Evolutionary conservation across 2,329 filamentous ascomycete genomes (phyloP), one percentile per base, ranked within the genome.

Genomic region (Nectriaceae sp.): DNA sequence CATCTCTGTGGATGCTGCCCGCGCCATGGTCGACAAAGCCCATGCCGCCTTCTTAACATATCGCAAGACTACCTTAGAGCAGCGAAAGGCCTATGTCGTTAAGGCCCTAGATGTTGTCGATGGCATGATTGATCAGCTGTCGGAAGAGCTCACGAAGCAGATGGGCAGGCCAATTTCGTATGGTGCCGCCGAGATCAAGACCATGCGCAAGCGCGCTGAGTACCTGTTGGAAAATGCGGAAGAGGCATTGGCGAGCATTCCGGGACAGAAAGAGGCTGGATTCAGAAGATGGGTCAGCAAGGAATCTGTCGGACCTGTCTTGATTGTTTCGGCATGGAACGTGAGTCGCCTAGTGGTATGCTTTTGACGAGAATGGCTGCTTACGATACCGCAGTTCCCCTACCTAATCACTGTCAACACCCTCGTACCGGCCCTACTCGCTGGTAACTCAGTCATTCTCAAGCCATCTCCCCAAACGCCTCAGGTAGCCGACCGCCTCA

Each of bases 391-490:
- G 26, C n/a, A 96, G 90, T 97, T 97, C 65, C 93, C 93, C 20
- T 97, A 97, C 70, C 77, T 97, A 41, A 96, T 92, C 57, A 83
- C 97, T 22, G 83, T 97, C 65, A 97, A 97, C 76, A 92, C 90
- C 11, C 78, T 97, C 49, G 84, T 97, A 54, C 93, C 93, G 16
- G 93, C 93, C n/a, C 78, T 97, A 33, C 79, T 97, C 33, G 84
- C 89, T 22, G 93, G 93, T 36, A 96, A 97, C 73, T 86, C 88
- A 4, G 89, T 97, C 49, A 94, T 97, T 51, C 75, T 97, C 48
- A 97, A 97, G 75, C 93, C 93, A 19, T 96, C 90, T 5, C 93
- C 93, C 10, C 93, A 97, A 71, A 97, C 93, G 2, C 93, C 93
- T 2, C 96, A 92, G 0, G 86, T 96, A 54, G 92, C 84, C 36